These are phyloP conservation scores for Saraca asoca DNA, from an alignment of 331 rosid species.

Conservation along the genomic window DNA sequence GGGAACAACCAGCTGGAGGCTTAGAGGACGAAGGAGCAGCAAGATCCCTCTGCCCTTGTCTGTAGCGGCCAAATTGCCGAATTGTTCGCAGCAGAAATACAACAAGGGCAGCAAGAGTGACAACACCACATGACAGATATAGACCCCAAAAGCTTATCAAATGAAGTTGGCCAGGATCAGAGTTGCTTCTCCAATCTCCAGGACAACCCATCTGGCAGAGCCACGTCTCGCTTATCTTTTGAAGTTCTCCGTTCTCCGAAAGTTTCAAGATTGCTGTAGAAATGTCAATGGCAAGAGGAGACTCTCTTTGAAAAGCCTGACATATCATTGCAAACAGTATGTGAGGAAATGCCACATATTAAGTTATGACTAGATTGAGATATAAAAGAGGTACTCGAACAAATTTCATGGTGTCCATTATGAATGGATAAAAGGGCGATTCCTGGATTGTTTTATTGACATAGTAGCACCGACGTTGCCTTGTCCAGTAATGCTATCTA, in stretches of 20 bases:
- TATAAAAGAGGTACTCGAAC: neutral
- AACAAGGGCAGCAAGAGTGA: constrained; percentile 49
- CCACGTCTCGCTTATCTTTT: constrained; percentile 67
- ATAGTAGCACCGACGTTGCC: neutral
- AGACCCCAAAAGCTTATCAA: constrained; percentile 92
- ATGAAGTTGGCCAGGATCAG: constrained; percentile 61
- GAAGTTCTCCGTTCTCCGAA: constrained; percentile 77
- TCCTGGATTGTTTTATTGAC: constrained; percentile 9
- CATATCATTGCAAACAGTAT: constrained; percentile 14
- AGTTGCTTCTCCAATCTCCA: constrained; percentile 44
- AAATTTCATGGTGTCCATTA: constrained; percentile 14
- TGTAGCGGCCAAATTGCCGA: constrained; percentile 58
- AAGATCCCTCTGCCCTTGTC: constrained; percentile 41
- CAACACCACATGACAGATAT: constrained; percentile 56
- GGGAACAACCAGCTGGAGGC: constrained; percentile 49
- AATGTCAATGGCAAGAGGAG: constrained; percentile 87
- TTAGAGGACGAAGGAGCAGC: constrained; percentile 37
- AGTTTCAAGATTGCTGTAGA: constrained; percentile 88
- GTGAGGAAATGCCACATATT: constrained; percentile 30
- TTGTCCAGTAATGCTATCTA: constrained; percentile 2
- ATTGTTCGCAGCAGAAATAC: constrained; percentile 57
- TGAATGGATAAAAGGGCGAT: neutral
- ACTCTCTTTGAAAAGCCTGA: constrained; percentile 89
- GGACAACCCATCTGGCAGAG: constrained; percentile 80
- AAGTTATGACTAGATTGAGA: neutral